These are phyloP conservation scores for Arctostaphylos glauca DNA, from an alignment of 148 eudicot species.

Conservation along the genomic window DNA sequence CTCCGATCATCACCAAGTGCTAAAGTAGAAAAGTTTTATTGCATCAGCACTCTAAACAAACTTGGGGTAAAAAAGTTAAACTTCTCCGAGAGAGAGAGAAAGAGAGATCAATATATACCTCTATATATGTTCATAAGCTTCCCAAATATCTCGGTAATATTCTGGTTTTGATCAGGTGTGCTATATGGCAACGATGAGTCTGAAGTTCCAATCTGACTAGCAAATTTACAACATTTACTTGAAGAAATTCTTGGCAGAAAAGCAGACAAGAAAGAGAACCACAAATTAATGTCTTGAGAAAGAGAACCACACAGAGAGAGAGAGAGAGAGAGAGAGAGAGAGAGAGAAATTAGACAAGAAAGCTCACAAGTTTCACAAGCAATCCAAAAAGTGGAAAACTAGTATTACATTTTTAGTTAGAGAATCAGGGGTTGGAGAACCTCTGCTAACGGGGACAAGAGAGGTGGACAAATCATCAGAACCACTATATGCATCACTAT, in stretches of 20 bases:
- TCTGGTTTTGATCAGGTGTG: constrained; percentile 84
- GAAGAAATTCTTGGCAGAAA: neutral
- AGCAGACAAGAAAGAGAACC: neutral
- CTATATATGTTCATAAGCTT: constrained; percentile 80
- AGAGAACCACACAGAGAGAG: neutral
- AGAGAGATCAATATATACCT: constrained; percentile 37
- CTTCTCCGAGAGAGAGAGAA: neutral
- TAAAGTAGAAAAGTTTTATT: constrained; percentile 20
- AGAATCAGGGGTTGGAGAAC: constrained; percentile 28
- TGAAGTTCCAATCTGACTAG: constrained; percentile 41
- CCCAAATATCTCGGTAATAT: constrained; percentile 78
- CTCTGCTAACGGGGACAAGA: constrained; percentile 27
- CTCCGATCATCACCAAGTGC: constrained; percentile 96
- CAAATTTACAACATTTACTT: constrained; percentile 17
- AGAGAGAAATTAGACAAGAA: neutral
- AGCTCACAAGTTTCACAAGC: neutral
- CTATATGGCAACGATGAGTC: constrained; percentile 43
- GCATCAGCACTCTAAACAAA: neutral
- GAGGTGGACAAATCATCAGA: constrained; percentile 26
- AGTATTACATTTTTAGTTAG: constrained; percentile 43
- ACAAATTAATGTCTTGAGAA: neutral
- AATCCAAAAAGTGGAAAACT: neutral
- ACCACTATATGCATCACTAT: constrained; percentile 23
- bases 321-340: neutral
- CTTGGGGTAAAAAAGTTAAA: neutral